Conservation (phyloP, 768 basidiomycete species). For the Rhizopogon roseolus region DNA sequence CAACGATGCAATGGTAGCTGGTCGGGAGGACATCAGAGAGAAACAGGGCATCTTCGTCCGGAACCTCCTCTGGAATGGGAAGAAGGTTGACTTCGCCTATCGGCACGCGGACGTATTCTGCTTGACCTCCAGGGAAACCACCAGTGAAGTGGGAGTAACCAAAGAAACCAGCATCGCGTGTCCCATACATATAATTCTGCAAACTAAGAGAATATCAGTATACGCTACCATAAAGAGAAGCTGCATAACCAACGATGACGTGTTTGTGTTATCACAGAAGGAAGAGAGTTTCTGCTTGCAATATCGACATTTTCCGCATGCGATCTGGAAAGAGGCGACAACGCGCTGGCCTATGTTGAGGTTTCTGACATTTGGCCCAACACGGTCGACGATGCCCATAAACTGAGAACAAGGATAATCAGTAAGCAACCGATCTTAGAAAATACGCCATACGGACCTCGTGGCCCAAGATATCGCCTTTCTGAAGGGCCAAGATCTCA, state of each 20-base stretch:
- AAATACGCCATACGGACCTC: conserved; percentile 35
- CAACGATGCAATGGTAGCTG: conserved; percentile 68
- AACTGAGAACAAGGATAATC: conserved; percentile 28
- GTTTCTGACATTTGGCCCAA: conserved; percentile 61
- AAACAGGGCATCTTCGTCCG: conserved; percentile 58
- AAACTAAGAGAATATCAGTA: conserved; percentile 28
- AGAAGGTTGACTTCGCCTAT: conserved; percentile 69
- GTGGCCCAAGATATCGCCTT: conserved; percentile 74
- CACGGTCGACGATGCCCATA: conserved; percentile 64
- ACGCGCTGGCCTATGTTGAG: conserved; percentile 64
- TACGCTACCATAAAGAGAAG: conserved; percentile 3
- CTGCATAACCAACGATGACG: conserved; percentile 42
- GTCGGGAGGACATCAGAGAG: conserved; percentile 66
- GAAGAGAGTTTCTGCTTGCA: conserved; percentile 72
- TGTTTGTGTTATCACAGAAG: conserved; percentile 72
- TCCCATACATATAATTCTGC: conserved; percentile 57
- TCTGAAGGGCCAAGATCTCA: conserved; percentile 63
- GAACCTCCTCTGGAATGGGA: conserved; percentile 58
- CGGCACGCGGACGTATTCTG: conserved; percentile 71
- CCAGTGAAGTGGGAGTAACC: conserved; percentile 71
- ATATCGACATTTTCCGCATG: conserved; percentile 67
- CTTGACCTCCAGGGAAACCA: conserved; percentile 71
- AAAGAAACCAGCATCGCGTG: conserved; percentile 67
- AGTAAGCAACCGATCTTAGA: neutral
- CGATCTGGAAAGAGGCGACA: conserved; percentile 76